Base-by-base conservation (phyloP, 352 stramenopile species). In the Pythium chondricola region DNA sequence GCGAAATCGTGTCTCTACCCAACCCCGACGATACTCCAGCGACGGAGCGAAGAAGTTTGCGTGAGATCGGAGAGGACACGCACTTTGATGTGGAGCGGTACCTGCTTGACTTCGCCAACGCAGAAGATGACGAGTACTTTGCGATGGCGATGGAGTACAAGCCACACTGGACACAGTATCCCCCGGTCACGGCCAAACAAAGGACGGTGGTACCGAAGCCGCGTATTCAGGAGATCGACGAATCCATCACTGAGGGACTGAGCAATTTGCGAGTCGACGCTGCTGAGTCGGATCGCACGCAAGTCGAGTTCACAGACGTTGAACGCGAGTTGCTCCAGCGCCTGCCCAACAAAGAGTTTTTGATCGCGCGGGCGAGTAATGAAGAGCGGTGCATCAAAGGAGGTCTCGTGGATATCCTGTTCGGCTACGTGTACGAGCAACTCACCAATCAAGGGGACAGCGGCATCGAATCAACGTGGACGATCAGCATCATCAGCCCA, bases 11-110 rank as follows among this genome's bases (percentile, higher is more conserved):
- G n/a, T 93, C 96, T 41, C 67, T 97, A 20, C 88, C 90, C 24
- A 77, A 95, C 35, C 93, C 92, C 2, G 92, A 98, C 37, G 65
- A 78, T 35, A 83, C 73, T 20, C 71, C 73, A n/a, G 67, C 70
- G 7, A 58, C 72, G n/a, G 63, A 93, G 38, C 85, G 92, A 35
- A 52, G 71, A 9, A 51, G 65, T n/a, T 51, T 95, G 43, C 83
- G 93, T 18, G 63, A 95, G 35, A 50, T 73, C 6, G 77, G 75
- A 3, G 97, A 99, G 67, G 72, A 97, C 42, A 49, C 79, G 29
- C 85, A 96, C 33, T 99, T 99, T 70, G 85, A 98, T 65, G 43
- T 85, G 8, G 95, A 98, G 56, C 84, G 96, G 25, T 99, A 99
- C 56, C 69, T 98, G 16, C 79, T 91, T 46, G 97, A 99, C 70